Evolutionary conservation across 495 filamentous ascomycete genomes (phyloP).

Genomic region (Parathielavia appendiculata): DNA sequence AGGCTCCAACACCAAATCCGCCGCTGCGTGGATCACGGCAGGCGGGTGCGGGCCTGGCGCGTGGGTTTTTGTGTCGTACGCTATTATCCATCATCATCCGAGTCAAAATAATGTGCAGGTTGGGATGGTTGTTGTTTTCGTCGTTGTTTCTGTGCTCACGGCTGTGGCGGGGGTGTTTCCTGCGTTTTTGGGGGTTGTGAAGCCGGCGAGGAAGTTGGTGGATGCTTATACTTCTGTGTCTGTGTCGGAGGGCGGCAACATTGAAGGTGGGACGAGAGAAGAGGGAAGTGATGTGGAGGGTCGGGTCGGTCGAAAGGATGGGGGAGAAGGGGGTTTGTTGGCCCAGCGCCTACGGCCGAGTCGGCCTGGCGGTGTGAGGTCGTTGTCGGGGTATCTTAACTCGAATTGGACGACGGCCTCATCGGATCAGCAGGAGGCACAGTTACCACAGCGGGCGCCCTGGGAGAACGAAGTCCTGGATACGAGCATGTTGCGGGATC

Average conservation of each 20-base stretch:
- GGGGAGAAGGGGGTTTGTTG: neutral
- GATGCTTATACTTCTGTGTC: slow-evolving; percentile 17
- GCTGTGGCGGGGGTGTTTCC: slow-evolving; percentile 34
- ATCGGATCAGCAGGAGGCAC: neutral
- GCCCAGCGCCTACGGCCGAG: neutral
- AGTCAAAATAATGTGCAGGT: slow-evolving; percentile 30
- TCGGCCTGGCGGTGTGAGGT: neutral
- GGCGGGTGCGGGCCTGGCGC: slow-evolving; percentile 60
- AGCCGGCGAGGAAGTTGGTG: slow-evolving; percentile 35
- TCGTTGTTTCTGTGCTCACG: slow-evolving; percentile 35
- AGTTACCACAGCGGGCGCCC: slow-evolving; percentile 4
- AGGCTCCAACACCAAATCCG: slow-evolving; percentile 64
- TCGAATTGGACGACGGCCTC: too few species aligned
- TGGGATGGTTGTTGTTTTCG: slow-evolving; percentile 35
- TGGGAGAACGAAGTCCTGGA: slow-evolving; percentile 18
- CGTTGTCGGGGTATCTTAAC: neutral
- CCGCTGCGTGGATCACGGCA: slow-evolving; percentile 61
- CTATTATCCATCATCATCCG: slow-evolving; percentile 23
- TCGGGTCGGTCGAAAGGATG: neutral
- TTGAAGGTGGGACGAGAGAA: neutral
- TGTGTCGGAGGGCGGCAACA: too few species aligned
- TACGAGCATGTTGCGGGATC: slow-evolving; percentile 14
- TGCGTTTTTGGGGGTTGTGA: slow-evolving; percentile 35
- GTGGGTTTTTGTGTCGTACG: slow-evolving; percentile 58
- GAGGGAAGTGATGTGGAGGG: neutral